Percentiles rank a stretch among this genome's conserved stretches.
Conservation (phyloP, 2,329 filamentous ascomycete species). For the Ascochyta fabae region DNA sequence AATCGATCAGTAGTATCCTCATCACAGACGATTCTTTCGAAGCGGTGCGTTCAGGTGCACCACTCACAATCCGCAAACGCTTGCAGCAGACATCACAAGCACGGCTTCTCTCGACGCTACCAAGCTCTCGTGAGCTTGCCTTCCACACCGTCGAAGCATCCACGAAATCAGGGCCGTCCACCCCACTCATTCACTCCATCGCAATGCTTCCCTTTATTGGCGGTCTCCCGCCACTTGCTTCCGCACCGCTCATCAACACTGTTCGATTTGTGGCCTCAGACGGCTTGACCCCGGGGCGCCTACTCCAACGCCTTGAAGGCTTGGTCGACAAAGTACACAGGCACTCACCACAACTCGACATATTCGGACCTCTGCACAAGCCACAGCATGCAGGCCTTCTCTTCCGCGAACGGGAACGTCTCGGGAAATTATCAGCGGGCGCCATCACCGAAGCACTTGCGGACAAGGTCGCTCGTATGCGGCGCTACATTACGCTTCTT, state of each 20-base stretch:
- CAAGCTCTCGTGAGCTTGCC: slow-evolving; percentile 25
- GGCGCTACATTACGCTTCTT: slow-evolving; percentile 37
- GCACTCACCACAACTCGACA: slow-evolving; percentile 31
- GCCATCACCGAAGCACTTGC: slow-evolving; percentile 24
- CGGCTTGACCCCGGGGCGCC: slow-evolving; percentile 33
- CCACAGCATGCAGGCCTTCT: slow-evolving; percentile 29
- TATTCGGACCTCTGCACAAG: slow-evolving; percentile 41
- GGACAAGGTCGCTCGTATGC: slow-evolving; percentile 38
- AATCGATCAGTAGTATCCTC: slow-evolving; percentile 31
- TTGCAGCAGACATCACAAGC: slow-evolving; percentile 19
- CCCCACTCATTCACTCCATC: slow-evolving; percentile 35
- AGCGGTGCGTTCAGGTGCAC: slow-evolving; percentile 25
- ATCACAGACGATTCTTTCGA: slow-evolving; percentile 32
- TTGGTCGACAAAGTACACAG: slow-evolving; percentile 44
- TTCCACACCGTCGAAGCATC: slow-evolving; percentile 31
- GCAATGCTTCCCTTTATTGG: slow-evolving; percentile 36
- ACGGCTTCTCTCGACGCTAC: slow-evolving; percentile 31
- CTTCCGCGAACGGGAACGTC: slow-evolving; percentile 38
- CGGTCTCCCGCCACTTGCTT: slow-evolving; percentile 36
- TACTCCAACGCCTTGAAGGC: slow-evolving; percentile 45
- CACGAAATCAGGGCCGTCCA: slow-evolving; percentile 19
- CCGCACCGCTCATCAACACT: slow-evolving; percentile 31
- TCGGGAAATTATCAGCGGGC: slow-evolving; percentile 32
- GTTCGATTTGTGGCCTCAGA: slow-evolving; percentile 37
- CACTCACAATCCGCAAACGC: slow-evolving; percentile 22